phyloP scores from a whole-genome alignment of 192 early-diverging fungal species.

The Diversispora epigaea region DNA sequence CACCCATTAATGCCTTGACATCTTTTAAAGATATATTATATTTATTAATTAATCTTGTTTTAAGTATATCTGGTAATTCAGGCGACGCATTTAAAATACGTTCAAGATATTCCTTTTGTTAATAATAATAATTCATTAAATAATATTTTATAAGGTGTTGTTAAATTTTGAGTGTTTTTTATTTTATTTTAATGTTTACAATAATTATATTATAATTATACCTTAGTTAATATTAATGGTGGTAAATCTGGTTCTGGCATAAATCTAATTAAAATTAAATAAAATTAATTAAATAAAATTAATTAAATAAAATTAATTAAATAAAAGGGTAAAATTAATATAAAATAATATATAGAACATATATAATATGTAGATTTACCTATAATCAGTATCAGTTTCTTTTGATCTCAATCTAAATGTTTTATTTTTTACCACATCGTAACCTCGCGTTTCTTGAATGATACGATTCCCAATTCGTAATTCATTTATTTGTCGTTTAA shows the following conservation, averaged over 20 bases:
- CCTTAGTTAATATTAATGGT: constrained; percentile 46
- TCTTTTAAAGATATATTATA: constrained; percentile 62
- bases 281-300: constrained; percentile 24
- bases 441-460: constrained; percentile 78
- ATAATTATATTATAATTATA: constrained; percentile 5
- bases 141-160: too few relatives aligned
- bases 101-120: constrained; percentile 46
- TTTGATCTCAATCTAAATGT: constrained; percentile 77
- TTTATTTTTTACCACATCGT: constrained; percentile 57
- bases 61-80: constrained; percentile 69
- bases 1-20: constrained; percentile 65
- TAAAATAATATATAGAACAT: background rate
- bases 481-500: constrained; percentile 66
- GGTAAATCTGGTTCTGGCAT: constrained; percentile 85
- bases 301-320: constrained; percentile 27
- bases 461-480: constrained; percentile 57
- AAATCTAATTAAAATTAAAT: constrained; percentile 47
- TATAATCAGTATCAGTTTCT: constrained; percentile 84
- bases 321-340: constrained; percentile 8
- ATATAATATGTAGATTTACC: constrained; percentile 23
- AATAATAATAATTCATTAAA: too few relatives aligned
- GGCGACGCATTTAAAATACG: constrained; percentile 52
- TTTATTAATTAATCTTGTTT: constrained; percentile 55
- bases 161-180: too few relatives aligned
- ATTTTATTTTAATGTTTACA: background rate